These are phyloP conservation scores for Penicillium verhagenii DNA, from an alignment of 495 filamentous ascomycete species.

Conservation along the genomic window DNA sequence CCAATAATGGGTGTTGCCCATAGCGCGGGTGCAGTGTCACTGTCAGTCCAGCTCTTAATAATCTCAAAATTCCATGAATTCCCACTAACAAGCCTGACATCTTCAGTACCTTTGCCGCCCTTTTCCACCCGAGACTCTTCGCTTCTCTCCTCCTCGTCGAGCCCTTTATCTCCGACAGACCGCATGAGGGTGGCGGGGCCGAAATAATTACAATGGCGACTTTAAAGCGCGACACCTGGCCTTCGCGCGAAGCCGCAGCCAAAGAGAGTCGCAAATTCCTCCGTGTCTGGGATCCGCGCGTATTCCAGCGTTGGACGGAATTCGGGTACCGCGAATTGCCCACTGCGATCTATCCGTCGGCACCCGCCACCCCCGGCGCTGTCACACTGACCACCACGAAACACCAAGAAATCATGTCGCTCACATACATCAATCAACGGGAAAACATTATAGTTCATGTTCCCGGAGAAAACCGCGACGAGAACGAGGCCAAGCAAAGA, in stretches of 20 bases:
- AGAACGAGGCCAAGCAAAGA: background rate
- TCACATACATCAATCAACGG: conserved; percentile 41
- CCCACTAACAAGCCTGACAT: background rate
- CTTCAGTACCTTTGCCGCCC: conserved; percentile 37
- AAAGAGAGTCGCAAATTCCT: conserved; percentile 50
- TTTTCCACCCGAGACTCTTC: conserved; percentile 71
- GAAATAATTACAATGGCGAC: background rate
- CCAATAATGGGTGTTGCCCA: conserved; percentile 64
- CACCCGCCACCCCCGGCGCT: conserved; percentile 19
- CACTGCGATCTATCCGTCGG: conserved; percentile 42
- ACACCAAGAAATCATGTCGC: conserved; percentile 47
- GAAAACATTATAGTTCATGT: background rate
- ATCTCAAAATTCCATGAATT: background rate
- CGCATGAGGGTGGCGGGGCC: background rate
- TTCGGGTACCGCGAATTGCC: conserved; percentile 57
- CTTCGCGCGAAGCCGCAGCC: conserved; percentile 49
- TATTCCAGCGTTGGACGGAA: conserved; percentile 52
- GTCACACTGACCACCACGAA: conserved; percentile 51
- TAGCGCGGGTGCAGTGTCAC: conserved; percentile 55
- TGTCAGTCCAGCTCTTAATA: background rate
- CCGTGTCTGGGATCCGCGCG: conserved; percentile 61
- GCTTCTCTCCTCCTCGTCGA: conserved; percentile 61
- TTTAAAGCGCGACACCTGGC: conserved; percentile 43
- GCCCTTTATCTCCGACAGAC: conserved; percentile 49
- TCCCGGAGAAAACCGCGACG: background rate